These are phyloP conservation scores for cucumber (Cucumis sativus) DNA, from an alignment of 306 rosid genomes.

Conservation along the genomic window DNA sequence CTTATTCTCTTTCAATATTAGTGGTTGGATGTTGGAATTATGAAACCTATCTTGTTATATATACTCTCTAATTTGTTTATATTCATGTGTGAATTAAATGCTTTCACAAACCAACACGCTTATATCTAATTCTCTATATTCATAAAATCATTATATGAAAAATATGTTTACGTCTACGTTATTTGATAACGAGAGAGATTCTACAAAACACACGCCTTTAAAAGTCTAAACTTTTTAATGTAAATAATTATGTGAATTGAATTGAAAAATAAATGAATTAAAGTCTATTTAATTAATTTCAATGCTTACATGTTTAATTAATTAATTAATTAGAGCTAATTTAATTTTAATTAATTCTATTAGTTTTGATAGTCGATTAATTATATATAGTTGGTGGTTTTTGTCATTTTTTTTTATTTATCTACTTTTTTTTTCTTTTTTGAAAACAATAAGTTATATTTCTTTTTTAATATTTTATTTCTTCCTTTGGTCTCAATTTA, in stretches of 20 bases:
- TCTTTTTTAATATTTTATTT: neutral
- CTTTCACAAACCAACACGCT: neutral
- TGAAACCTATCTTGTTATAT: neutral
- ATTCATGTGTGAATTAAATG: neutral
- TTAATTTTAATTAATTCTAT: neutral
- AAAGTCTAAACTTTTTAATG: neutral
- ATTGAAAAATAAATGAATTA: neutral
- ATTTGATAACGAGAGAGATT: neutral
- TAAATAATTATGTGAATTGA: neutral
- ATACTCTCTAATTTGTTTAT: neutral
- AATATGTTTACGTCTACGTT: neutral
- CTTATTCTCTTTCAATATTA: neutral
- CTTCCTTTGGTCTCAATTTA: neutral
- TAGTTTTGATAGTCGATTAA: neutral
- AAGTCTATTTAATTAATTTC: no score
- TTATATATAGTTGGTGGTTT: neutral
- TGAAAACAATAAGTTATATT: neutral
- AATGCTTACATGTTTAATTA: no score
- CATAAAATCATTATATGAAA: neutral
- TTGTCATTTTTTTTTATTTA: neutral
- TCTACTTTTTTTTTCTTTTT: neutral
- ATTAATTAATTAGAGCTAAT: neutral
- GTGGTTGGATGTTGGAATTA: constrained; percentile 5
- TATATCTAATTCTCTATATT: neutral
- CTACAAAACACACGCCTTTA: neutral